Evolutionary conservation across 108 stramenopile species (phyloP).

Genomic region (Fragilaria crotonensis): DNA sequence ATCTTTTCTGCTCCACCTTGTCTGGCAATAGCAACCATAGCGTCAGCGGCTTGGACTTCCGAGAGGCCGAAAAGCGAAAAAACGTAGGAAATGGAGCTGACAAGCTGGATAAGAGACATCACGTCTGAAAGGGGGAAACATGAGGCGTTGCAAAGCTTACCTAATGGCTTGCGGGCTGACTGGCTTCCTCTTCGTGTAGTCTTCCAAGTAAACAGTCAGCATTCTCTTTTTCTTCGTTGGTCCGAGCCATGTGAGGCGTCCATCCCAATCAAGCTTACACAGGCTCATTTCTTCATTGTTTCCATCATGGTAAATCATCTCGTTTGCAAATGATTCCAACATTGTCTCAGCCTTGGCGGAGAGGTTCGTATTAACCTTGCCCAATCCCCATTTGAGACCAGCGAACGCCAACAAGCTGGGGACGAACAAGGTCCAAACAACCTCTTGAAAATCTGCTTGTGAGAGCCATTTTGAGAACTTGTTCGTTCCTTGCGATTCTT

Average conservation of each 20-base stretch:
- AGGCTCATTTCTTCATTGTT: slow-evolving; percentile 74
- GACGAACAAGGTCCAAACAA: slow-evolving; percentile 30
- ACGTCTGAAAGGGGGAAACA: neutral
- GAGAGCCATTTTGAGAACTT: too few species aligned
- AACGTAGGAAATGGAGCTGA: slow-evolving; percentile 66
- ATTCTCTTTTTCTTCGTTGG: slow-evolving; percentile 34
- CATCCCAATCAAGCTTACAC: slow-evolving; percentile 52
- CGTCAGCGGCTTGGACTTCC: slow-evolving; percentile 62
- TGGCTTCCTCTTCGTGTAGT: slow-evolving; percentile 68
- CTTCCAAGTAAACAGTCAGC: slow-evolving; percentile 53
- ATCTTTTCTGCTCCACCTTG: slow-evolving; percentile 46
- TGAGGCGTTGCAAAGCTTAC: slow-evolving; percentile 24
- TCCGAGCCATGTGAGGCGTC: slow-evolving; percentile 57
- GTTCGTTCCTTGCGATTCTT: too few species aligned
- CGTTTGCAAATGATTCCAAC: slow-evolving; percentile 50
- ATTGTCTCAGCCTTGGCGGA: slow-evolving; percentile 26
- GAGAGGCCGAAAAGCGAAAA: slow-evolving; percentile 61
- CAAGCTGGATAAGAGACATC: too few species aligned
- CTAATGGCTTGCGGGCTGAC: slow-evolving; percentile 63
- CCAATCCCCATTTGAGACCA: slow-evolving; percentile 30
- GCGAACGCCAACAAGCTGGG: slow-evolving; percentile 29
- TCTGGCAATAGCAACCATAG: slow-evolving; percentile 44
- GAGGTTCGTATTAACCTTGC: slow-evolving; percentile 25
- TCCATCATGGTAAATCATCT: slow-evolving; percentile 80
- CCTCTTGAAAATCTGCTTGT: slow-evolving; percentile 25